Percentiles rank a stretch among this genome's conserved stretches.
These are phyloP conservation scores for Stylosanthes scabra DNA, from an alignment of 331 rosid genomes.

Conservation along the genomic window DNA sequence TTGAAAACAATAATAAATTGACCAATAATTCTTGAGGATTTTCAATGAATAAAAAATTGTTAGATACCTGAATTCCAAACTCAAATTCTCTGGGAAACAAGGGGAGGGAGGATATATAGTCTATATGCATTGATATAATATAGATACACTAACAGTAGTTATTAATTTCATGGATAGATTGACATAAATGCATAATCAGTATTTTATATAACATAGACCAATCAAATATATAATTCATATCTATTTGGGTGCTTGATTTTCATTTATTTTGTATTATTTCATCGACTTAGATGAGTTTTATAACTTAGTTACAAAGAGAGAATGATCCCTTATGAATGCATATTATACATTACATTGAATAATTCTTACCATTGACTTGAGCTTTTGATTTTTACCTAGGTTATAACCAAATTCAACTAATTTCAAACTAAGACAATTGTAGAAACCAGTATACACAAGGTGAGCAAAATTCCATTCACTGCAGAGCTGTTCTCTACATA, in stretches of 20 bases:
- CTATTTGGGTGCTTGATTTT: not conserved
- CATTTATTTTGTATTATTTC: not conserved
- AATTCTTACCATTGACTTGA: conserved; percentile 6
- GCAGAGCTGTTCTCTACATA: conserved; percentile 15
- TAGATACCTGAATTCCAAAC: no score
- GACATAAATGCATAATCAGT: no score
- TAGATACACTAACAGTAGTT: no score
- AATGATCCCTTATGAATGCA: not conserved
- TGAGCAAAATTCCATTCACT: conserved; percentile 16
- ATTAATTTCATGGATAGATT: no score
- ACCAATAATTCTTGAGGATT: no score
- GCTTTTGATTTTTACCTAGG: conserved; percentile 17
- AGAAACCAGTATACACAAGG: not conserved
- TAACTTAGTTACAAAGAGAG: not conserved
- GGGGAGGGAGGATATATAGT: no score
- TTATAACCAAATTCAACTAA: conserved; percentile 19
- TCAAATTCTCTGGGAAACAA: no score
- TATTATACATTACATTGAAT: not conserved
- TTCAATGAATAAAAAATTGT: no score
- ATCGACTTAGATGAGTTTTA: not conserved
- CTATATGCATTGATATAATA: no score
- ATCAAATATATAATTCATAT: not conserved
- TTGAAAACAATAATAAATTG: no score
- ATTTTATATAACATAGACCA: no score
- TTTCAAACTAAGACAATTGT: conserved; percentile 24